These are phyloP conservation scores for Salvia sclarea DNA, from an alignment of 305 asterid genomes.

Conservation along the genomic window DNA sequence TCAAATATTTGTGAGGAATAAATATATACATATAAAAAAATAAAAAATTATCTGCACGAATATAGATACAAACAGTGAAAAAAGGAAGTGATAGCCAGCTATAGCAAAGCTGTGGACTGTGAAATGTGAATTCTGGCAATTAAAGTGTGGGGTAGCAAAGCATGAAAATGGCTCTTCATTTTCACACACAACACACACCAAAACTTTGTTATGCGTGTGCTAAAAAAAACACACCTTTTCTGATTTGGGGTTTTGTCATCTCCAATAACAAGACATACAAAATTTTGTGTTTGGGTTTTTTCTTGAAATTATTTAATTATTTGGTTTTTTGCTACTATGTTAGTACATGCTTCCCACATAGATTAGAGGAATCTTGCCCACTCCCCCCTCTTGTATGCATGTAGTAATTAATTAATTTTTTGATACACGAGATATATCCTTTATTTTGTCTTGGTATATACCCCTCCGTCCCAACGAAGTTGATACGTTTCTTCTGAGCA, in stretches of 20 bases:
- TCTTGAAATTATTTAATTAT: constrained; percentile 4
- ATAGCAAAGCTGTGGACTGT: constrained; percentile 35
- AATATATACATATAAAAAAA: neutral
- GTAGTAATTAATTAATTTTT: too few relatives aligned
- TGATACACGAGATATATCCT: too few relatives aligned
- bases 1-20: neutral
- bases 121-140: constrained; percentile 25
- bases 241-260: constrained; percentile 30
- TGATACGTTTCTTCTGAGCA: too few relatives aligned
- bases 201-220: constrained; percentile 21
- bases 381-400: too few relatives aligned
- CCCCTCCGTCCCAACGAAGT: too few relatives aligned
- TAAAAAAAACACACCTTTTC: constrained; percentile 6
- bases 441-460: too few relatives aligned
- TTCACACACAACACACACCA: constrained; percentile 23
- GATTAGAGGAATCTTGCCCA: too few relatives aligned
- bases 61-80: constrained; percentile 12
- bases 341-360: too few relatives aligned
- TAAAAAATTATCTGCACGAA: neutral
- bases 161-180: constrained; percentile 35
- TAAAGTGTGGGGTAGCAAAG: constrained; percentile 29
- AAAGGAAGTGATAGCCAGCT: constrained; percentile 34
- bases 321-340: neutral
- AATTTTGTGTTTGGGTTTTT: neutral
- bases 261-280: constrained; percentile 2